Conservation (phyloP, 495 filamentous ascomycete species). For the Xylaria scruposa region DNA sequence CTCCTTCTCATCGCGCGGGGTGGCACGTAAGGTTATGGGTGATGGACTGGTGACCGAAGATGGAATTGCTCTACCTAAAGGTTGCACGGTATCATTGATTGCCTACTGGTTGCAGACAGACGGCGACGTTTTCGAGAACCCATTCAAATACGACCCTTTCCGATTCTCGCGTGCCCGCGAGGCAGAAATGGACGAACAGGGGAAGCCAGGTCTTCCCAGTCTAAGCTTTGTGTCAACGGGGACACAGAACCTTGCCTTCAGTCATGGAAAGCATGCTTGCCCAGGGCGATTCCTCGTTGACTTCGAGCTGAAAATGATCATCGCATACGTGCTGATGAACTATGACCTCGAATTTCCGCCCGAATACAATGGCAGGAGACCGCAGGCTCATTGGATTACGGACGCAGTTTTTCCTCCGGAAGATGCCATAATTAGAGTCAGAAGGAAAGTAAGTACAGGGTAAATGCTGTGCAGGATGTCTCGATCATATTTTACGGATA, state of each 20-base stretch:
- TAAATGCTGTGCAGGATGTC: background rate
- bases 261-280: conserved; percentile 53
- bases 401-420: conserved; percentile 40
- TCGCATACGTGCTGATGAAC: conserved; percentile 44
- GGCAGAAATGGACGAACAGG: conserved; percentile 20
- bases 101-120: conserved; percentile 42
- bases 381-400: conserved; percentile 39
- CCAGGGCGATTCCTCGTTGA: conserved; percentile 53
- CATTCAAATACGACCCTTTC: conserved; percentile 34
- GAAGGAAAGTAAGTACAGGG: conserved; percentile 23
- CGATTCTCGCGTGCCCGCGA: conserved; percentile 34
- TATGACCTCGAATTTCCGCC: conserved; percentile 50
- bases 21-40: conserved; percentile 39
- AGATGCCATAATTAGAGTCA: conserved; percentile 40
- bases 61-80: conserved; percentile 45
- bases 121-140: conserved; percentile 38
- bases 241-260: conserved; percentile 42
- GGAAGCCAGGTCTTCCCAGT: conserved; percentile 17
- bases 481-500: background rate
- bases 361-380: conserved; percentile 40
- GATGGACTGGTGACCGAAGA: conserved; percentile 37
- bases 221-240: conserved; percentile 34
- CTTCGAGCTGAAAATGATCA: conserved; percentile 49
- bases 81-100: conserved; percentile 36
- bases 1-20: conserved; percentile 41